Base-by-base conservation (phyloP, 441 rosid species). In the Adansonia gregorii region DNA sequence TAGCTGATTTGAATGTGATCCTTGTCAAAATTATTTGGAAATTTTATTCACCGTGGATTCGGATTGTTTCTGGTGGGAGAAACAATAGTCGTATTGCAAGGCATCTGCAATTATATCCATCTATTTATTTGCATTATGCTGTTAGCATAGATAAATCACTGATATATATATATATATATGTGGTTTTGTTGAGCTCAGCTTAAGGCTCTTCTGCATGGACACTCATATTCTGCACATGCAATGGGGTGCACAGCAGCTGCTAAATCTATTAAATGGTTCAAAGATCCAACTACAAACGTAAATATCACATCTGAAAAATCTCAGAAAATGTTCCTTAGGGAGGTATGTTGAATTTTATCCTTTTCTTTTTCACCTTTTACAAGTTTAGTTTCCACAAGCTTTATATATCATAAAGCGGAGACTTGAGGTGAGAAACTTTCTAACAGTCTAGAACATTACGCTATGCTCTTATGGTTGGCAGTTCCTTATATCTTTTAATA, bases 141-240 rank as follows among this genome's bases (percentile, higher is more conserved):
- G 24, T 41, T 48, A 20, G 74, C 54, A 70, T 43, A 76, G 41
- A 27, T 43, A 51, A 48, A 51, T 10, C 43, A 54, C 77, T 76
- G 39, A 74, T 24, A 76, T 78, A 15, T 27, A 27, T 52, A 74
- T 24, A 76, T 78, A 15, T 27, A 27, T 52, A 12, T 51, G 73
- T 80, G 65, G 46, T 79, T 85, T 46, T 85, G 73, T 74, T 78
- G 67, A 17, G 48, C 83, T 82, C 80, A 95, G 99, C 95, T 95
- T 78, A 86, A 88, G 84, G 99, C 98, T 19, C 92, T 95, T 78
- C 86, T 95, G 83, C 99, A 94, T 80, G 99, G 99, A 71, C 99
- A 95, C 83, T 94, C 99, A 5, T 94, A 94, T 83, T 71, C 97
- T 66, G 99, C 98, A 71, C 98, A 96, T 87, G 96, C 98, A 60